These are phyloP conservation scores for Pharnaceum exiguum DNA, from an alignment of 148 eudicot species.

Conservation along the genomic window DNA sequence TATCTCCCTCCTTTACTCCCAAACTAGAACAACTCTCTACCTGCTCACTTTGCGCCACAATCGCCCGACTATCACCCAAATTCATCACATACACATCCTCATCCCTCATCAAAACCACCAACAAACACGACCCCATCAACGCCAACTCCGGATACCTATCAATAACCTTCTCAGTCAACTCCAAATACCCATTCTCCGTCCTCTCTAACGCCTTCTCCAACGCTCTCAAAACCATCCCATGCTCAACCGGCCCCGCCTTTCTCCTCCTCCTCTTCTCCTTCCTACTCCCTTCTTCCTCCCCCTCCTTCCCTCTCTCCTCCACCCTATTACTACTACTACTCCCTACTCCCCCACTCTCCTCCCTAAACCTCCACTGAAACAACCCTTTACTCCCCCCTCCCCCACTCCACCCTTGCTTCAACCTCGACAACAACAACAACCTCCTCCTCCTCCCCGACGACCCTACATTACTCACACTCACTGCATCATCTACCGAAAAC, in stretches of 20 bases:
- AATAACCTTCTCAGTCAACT: constrained; percentile 92
- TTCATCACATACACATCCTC: constrained; percentile 99
- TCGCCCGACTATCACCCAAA: constrained; percentile 96
- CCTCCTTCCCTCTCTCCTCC: constrained; percentile 36
- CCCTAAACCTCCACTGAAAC: constrained; percentile 80
- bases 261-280: constrained; percentile 55
- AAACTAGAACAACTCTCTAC: constrained; percentile 34
- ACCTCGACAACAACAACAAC: constrained; percentile 70
- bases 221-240: constrained; percentile 73
- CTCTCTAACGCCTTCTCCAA: constrained; percentile 72
- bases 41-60: constrained; percentile 69
- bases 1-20: constrained; percentile 26
- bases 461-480: constrained; percentile 63
- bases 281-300: constrained; percentile 42
- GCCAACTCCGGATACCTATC: constrained; percentile 97
- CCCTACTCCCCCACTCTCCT: constrained; percentile 46
- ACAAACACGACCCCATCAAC: constrained; percentile 98
- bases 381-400: constrained; percentile 45
- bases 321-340: constrained; percentile 33
- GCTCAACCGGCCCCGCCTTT: constrained; percentile 76
- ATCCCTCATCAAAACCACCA: constrained; percentile 91
- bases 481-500: constrained; percentile 88
- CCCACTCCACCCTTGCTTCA: constrained; percentile 73
- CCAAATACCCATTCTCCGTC: constrained; percentile 78
- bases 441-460: constrained; percentile 57